Evolutionary conservation across 805 yeast genomes (phyloP).

Genomic region (Metschnikowia kofuensis): DNA sequence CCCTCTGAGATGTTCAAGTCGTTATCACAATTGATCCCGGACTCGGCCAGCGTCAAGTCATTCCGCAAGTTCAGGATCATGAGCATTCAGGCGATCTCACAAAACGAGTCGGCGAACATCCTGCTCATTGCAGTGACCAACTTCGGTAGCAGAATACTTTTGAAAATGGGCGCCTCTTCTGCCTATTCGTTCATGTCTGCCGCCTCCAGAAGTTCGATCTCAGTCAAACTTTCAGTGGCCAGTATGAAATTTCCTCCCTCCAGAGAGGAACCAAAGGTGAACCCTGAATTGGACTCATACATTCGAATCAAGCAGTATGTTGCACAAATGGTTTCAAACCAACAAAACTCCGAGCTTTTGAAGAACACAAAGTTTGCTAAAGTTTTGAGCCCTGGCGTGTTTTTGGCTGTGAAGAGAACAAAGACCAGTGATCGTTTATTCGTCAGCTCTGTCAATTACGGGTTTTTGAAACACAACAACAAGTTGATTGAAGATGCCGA

Average conservation of each 20-base stretch:
- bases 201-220: conserved; percentile 24
- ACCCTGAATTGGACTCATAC: conserved; percentile 40
- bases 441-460: conserved; percentile 81
- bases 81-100: conserved; percentile 58
- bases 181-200: conserved; percentile 25
- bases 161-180: conserved; percentile 45
- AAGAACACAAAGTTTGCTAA: conserved; percentile 56
- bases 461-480: conserved; percentile 69
- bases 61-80: conserved; percentile 54
- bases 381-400: conserved; percentile 83
- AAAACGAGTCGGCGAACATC: conserved; percentile 62
- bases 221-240: conserved; percentile 32
- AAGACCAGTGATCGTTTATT: conserved; percentile 51
- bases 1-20: conserved; percentile 48
- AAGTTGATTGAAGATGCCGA: conserved; percentile 81
- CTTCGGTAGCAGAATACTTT: conserved; percentile 77
- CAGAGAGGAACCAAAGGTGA: conserved; percentile 39
- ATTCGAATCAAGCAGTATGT: conserved; percentile 40
- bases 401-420: conserved; percentile 59
- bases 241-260: conserved; percentile 69
- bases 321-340: conserved; percentile 37
- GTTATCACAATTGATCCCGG: conserved; percentile 50
- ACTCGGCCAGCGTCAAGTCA: conserved; percentile 52
- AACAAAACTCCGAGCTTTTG: conserved; percentile 54
- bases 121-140: conserved; percentile 76